Evolutionary conservation across 2,329 filamentous ascomycete species (phyloP), one percentile per base, ranked within the genome.

Genomic region (Endoconidiophora polonica): DNA sequence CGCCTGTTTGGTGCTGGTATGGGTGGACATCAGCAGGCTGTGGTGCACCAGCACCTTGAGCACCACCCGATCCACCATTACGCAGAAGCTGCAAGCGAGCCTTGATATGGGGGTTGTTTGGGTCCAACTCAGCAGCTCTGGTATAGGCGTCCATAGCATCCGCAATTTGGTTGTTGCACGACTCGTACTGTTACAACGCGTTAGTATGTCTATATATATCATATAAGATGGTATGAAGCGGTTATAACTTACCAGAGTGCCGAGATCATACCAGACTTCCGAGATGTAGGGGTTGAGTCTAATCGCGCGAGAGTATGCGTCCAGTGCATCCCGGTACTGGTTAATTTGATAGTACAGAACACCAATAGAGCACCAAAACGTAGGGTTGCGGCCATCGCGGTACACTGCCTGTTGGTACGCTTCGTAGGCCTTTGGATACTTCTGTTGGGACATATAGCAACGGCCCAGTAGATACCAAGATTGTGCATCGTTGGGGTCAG

Each of bases 341-440:
- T 96, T 98, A 70, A 98, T 98, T 67, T 96, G 91, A 68, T 96
- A 98, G 65, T 98, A 98, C 53, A 98, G 74, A 14, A 98, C 91
- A 63, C 91, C 91, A 62, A 98, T 98, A 7, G 90, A 96, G 70
- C 91, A 96, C 91, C 91, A 98, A 70, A 96, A 98, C 2, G 91
- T 96, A 16, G 91, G 91, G 63, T 96, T 96, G 58, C 91, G 83
- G 33, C 91, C 91, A 63, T 98, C 91, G 52, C 91, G 86, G 62
- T 98, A 98, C 38, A 98, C 91, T 2, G 91, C 91, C 69, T 98
- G 91, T 63, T 98, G 91, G 65, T 96, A 96, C 4, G 91, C 90
- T 62, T 98, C 91, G 59, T 96, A 96, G 0, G 91, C 91, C 65
- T 96, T 96, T 60, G 90, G 90, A 59, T 96, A 96, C 65, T 96